Base-by-base conservation (phyloP, 768 basidiomycete species). In the Pleurotus tuoliensis region DNA sequence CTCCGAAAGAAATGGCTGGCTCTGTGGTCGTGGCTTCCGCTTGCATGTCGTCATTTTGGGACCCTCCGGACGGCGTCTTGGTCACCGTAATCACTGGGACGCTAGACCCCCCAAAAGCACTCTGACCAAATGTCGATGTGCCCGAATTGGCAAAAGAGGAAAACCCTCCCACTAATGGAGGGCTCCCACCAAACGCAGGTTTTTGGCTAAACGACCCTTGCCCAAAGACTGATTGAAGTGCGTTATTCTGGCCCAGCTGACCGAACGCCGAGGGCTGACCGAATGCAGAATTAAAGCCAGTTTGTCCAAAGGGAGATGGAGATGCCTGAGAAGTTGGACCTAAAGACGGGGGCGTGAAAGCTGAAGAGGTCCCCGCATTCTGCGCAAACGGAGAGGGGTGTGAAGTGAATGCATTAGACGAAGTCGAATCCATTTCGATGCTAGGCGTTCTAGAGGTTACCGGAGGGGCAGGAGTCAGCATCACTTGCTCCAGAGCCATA, bases 241-340 rank as follows among this genome's bases (percentile, higher is more conserved):
- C 13, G 20, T 12, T 44, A 20, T 52, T 53, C 9, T 25, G 47
- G 16, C 22, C 37, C 18, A 25, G 30, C 18, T 22, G 38, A 22
- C 50, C 43, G 20, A 53, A 53, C 15, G 41, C 49, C 40, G 62
- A 58, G 3, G 60, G 15, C 52, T 69, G 71, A 3, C 69, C 66
- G 57, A 74, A 73, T 3, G 61, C 49, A 22, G 69, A 54, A 20
- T 24, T 16, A 27, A 15, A 37, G 25, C 20, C 20, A 20, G 38
- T 15, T 37, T 45, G 45, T 7, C 53, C 53, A 43, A 45, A 55
- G 39, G 43, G 18, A 13, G 53, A 22, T 25, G 39, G 30, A n/a
- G 47, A 22, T 13, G 56, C 22, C 39, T 40, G 56, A 22, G 30
- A 18, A 3, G 49, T 48, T 48, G 55, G 40, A 15, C 20, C n/a